Conservation (phyloP, 73 alveolate species). For the Halteria grandinella region DNA sequence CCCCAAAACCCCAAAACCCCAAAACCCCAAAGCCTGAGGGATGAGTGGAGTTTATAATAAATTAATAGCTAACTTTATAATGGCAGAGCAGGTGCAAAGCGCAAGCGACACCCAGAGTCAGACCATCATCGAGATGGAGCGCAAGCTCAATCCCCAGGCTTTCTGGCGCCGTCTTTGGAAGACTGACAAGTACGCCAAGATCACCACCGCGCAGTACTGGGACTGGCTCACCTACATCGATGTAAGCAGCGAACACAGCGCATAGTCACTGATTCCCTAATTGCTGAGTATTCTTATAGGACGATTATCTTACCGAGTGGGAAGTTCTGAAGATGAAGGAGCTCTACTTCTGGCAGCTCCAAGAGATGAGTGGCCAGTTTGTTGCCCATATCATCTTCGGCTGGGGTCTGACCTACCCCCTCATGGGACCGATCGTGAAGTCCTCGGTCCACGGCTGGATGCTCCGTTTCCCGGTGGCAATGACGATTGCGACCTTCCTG, state of each 20-base stretch:
- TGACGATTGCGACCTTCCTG: conserved; percentile 42
- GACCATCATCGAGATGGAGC: conserved; percentile 37
- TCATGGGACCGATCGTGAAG: conserved; percentile 50
- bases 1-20: too few relatives aligned
- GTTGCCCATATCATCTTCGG: conserved; percentile 37
- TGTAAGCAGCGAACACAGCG: conserved; percentile 29
- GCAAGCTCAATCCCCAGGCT: conserved; percentile 42
- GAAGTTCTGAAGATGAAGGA: conserved; percentile 64
- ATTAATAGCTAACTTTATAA: too few relatives aligned
- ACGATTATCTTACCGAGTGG: conserved; percentile 62
- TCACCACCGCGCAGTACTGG: conserved; percentile 61
- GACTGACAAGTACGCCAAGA: conserved; percentile 24
- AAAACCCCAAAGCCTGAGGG: too few relatives aligned
- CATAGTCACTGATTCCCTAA: too few relatives aligned
- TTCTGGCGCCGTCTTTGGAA: conserved; percentile 47
- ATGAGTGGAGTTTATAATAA: too few relatives aligned
- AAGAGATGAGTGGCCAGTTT: conserved; percentile 34
- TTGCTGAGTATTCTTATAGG: not conserved
- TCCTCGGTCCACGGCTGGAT: not conserved
- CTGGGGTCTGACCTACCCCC: conserved; percentile 48
- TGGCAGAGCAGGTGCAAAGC: too few relatives aligned
- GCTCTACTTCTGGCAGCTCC: conserved; percentile 52
- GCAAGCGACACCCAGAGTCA: conserved; percentile 12
- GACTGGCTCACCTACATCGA: conserved; percentile 68
- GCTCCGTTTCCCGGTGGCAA: conserved; percentile 57